Percentiles rank a stretch among this genome's conserved stretches.
Conservation (phyloP, 768 basidiomycete genomes). For the Termitomyces sp. region DNA sequence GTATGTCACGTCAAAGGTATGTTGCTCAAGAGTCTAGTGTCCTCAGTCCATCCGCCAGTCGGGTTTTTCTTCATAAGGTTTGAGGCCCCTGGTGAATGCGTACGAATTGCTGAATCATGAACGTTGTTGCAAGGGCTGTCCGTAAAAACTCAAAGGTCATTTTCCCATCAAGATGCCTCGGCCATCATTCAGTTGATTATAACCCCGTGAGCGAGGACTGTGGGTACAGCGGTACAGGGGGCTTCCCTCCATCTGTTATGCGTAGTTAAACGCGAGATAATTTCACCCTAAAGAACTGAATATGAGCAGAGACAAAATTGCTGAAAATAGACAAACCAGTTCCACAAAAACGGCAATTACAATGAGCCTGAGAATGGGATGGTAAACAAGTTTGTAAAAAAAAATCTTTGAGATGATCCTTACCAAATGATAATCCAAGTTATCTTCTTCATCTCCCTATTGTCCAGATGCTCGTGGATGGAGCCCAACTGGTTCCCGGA, state of each 20-base stretch:
- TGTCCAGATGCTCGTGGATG: conserved; percentile 91
- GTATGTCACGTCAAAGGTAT: too few species aligned
- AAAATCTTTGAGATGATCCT: conserved; percentile 17
- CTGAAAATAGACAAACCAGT: conserved; percentile 40
- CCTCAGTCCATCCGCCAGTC: too few species aligned
- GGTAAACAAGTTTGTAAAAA: conserved; percentile 13
- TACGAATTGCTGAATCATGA: too few species aligned
- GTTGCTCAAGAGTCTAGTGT: too few species aligned
- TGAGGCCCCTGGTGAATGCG: too few species aligned
- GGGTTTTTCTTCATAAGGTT: too few species aligned
- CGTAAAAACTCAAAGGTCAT: too few species aligned
- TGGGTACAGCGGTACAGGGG: conserved; percentile 4
- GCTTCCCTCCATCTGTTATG: conserved; percentile 43
- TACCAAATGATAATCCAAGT: conserved; percentile 55
- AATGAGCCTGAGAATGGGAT: conserved; percentile 61
- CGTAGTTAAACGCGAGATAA: conserved; percentile 69
- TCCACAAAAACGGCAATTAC: conserved; percentile 87
- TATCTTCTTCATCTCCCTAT: conserved; percentile 84
- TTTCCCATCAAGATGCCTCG: not conserved
- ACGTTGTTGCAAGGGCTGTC: too few species aligned
- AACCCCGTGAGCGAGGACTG: conserved; percentile 28
- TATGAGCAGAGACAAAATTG: not conserved
- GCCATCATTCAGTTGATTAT: conserved; percentile 36
- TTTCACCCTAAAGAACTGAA: conserved; percentile 55
- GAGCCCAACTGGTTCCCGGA: conserved; percentile 70